Base-by-base conservation (phyloP, 179 eudicot genomes). In the Actinidia arguta region DNA sequence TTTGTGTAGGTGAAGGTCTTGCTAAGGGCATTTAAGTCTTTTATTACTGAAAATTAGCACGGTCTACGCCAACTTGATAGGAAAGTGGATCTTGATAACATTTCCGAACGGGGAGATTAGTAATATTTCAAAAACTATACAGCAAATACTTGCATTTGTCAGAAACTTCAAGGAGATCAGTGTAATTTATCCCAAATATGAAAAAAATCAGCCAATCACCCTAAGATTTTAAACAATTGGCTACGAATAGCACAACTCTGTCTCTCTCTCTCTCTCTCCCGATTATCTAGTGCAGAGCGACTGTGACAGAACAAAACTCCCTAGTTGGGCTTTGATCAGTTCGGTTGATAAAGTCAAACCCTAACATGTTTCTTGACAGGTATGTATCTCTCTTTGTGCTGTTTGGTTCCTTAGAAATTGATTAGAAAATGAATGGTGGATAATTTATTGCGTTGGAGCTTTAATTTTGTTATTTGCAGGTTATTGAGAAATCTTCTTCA, bases 381-480 rank as follows among this genome's bases (percentile, higher is more conserved):
- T 54, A 36, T 6, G 16, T 1, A 2, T 25, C 13, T 8, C 62
- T 14, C 44, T 25, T n/a, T 6, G 39, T 22, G 17, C 9, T 55
- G 66, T 75, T 75, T 75, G 66, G 78, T 58, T 36, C 52, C 79
- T 24, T 8, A 58, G 79, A 76, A 58, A 56, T 7, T 20, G 48
- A n/a, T 27, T 44, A 12, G 44, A 39, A 58, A 58, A 12, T 71
- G n/a, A n/a, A n/a, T n/a, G n/a, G n/a, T n/a, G n/a, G n/a, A n/a
- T n/a, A n/a, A n/a, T n/a, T n/a, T n/a, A n/a, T n/a, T n/a, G n/a
- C n/a, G n/a, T n/a, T n/a, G n/a, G n/a, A n/a, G n/a, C 12, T 22
- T 48, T 31, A 42, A 51, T 56, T 76, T 31, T 48, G 11, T 42
- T 14, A 25, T 48, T 79, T 27, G 39, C 64, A 79, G 82, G 82